Conservation (phyloP, 257 asterid species). For the Primulina tabacum region DNA sequence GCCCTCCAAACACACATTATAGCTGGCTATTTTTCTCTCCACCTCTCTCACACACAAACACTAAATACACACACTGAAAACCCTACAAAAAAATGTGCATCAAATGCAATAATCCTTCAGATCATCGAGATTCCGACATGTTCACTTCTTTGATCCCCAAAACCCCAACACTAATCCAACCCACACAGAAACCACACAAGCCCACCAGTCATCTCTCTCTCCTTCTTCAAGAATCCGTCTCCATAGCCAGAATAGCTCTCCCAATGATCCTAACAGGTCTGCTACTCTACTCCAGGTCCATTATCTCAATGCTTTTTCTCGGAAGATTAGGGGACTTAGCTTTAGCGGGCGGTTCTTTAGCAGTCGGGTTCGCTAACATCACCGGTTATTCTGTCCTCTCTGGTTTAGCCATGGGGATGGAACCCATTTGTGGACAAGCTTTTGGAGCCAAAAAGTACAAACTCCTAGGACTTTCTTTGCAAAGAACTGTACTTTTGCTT, state of each 20-base stretch:
- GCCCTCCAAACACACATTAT: neutral
- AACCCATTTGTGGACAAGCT: constrained; percentile 83
- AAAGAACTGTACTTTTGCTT: constrained; percentile 59
- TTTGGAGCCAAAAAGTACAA: constrained; percentile 59
- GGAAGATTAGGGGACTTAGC: constrained; percentile 68
- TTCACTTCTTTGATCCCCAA: constrained; percentile 40
- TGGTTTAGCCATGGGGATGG: constrained; percentile 87
- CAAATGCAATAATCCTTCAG: constrained; percentile 17
- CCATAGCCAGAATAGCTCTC: constrained; percentile 49
- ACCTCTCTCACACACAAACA: neutral
- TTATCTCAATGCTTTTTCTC: constrained; percentile 82
- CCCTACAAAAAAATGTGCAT: neutral
- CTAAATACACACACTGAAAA: constrained; percentile 23
- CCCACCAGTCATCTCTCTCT: constrained; percentile 32
- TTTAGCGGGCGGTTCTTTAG: constrained; percentile 74
- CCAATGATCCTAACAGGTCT: constrained; percentile 80
- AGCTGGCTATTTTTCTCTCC: neutral
- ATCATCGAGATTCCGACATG: constrained; percentile 31
- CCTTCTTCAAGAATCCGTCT: constrained; percentile 34
- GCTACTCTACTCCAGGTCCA: constrained; percentile 71
- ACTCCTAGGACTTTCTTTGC: constrained; percentile 63
- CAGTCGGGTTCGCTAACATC: constrained; percentile 70
- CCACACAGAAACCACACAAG: constrained; percentile 17
- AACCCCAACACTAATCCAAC: constrained; percentile 31
- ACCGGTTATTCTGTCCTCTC: constrained; percentile 77